Evolutionary conservation across 2,329 filamentous ascomycete genomes (phyloP), one percentile per base, ranked within the genome.

Genomic region (Gnomoniopsis sp.): DNA sequence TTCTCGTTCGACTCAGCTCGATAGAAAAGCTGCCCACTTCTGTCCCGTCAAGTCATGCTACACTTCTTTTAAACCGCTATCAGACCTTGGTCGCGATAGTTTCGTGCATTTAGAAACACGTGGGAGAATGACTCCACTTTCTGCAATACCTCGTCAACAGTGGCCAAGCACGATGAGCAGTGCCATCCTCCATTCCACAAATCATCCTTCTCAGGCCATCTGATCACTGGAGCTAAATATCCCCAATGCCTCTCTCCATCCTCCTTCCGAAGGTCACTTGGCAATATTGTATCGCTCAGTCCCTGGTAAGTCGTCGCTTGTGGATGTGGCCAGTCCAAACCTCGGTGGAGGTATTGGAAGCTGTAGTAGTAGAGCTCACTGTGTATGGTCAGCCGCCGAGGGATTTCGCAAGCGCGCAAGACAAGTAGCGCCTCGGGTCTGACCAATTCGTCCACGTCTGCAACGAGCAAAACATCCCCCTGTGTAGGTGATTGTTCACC

Each of bases 401-500:
- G 82, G 65, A 82, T 82, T 17, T 68, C 65, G 71, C 82, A 85
- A 8, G 76, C 74, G 26, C 79, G 77, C 10, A 85, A 75, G 2
- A 80, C 64, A 14, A 72, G 68, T 12, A 84, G 66, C 17, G 80
- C 75, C 52, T 75, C 71, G 0, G 83, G 82, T 2, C 80, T 79
- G 6, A 80, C 75, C 49, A 87, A 79, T 71, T 87, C 85, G 68
- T 86, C 83, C 17, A 86, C 79, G 66, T 87, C 84, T 57, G 83
- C 79, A 2, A 87, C 79, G 56, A 87, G 68, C 26, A 87, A 73
- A 26, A 84, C 81, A 65, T 88, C 85, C 55, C 79, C 79, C 2
- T 67, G 54, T 0, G 71, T 66, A 2, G 83, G 78, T 4, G 74
- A 72, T 48, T 73, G 66, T 2, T 69, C 67, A 53, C 75, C 77